Evolutionary conservation across 768 basidiomycete genomes (phyloP).

Genomic region (Chalciporus chontae): DNA sequence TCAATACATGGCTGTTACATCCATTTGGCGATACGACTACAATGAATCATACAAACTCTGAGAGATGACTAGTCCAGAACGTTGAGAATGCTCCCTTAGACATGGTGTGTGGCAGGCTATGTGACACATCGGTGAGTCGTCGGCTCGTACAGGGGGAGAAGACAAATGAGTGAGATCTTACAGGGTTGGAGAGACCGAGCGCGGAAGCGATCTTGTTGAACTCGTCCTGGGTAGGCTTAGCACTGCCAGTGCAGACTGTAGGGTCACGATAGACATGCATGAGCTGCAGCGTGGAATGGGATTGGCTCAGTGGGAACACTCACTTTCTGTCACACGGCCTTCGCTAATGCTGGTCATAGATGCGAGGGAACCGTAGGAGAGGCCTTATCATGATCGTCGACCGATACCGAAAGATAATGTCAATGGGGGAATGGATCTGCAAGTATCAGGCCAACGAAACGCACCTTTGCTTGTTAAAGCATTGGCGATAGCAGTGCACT

Average conservation of each 20-base stretch:
- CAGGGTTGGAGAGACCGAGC: slow-evolving; percentile 38
- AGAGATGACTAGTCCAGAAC: background rate
- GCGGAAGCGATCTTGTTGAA: slow-evolving; percentile 45
- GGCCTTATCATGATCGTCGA: slow-evolving; percentile 36
- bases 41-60: background rate
- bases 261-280: background rate
- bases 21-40: background rate
- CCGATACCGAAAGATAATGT: slow-evolving; percentile 3
- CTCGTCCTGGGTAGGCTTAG: slow-evolving; percentile 44
- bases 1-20: background rate
- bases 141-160: background rate
- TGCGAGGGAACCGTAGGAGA: slow-evolving; percentile 50
- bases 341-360: slow-evolving; percentile 37
- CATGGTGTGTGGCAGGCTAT: background rate
- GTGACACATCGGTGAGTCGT: background rate
- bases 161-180: slow-evolving; percentile 14
- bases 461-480: slow-evolving; percentile 52
- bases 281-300: background rate
- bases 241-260: slow-evolving; percentile 47
- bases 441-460: background rate
- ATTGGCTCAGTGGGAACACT: slow-evolving; percentile 15
- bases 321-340: slow-evolving; percentile 54
- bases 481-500: slow-evolving; percentile 54
- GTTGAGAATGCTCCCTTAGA: background rate
- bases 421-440: background rate